Percentiles rank a stretch among this genome's conserved stretches.
Evolutionary conservation across 345 rosid genomes (phyloP).

Genomic region (Garcia nutans): DNA sequence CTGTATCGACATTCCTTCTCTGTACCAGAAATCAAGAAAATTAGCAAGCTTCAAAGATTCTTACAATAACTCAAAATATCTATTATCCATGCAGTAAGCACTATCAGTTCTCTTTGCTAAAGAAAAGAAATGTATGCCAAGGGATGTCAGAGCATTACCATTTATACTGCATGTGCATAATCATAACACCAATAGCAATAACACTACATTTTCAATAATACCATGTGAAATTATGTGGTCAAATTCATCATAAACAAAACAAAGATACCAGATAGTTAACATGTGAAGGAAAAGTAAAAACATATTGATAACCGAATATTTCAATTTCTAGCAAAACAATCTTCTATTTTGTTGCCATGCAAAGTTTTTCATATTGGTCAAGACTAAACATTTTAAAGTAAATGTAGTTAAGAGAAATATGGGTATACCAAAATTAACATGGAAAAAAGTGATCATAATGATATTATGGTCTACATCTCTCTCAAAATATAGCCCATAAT

Average conservation of each 20-base stretch:
- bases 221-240: not conserved
- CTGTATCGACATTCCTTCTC: slow-evolving; percentile 83
- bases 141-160: not conserved
- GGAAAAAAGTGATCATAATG: too few relatives aligned
- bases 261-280: not conserved
- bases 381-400: too few relatives aligned
- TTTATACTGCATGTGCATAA: not conserved
- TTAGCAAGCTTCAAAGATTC: slow-evolving; percentile 1
- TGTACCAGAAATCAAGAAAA: slow-evolving; percentile 23
- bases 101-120: not conserved
- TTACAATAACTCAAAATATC: not conserved
- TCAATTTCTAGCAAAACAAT: not conserved
- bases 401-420: too few relatives aligned
- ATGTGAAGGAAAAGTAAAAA: not conserved
- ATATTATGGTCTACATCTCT: too few relatives aligned
- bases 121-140: not conserved
- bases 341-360: not conserved
- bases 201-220: not conserved
- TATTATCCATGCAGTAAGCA: not conserved
- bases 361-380: not conserved
- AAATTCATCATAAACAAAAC: not conserved
- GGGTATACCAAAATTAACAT: too few relatives aligned
- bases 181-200: not conserved
- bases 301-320: not conserved
- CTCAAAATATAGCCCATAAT: too few relatives aligned